phyloP scores from a whole-genome alignment of 2,329 filamentous ascomycete species.

The Fonsecaea pugnacius region DNA sequence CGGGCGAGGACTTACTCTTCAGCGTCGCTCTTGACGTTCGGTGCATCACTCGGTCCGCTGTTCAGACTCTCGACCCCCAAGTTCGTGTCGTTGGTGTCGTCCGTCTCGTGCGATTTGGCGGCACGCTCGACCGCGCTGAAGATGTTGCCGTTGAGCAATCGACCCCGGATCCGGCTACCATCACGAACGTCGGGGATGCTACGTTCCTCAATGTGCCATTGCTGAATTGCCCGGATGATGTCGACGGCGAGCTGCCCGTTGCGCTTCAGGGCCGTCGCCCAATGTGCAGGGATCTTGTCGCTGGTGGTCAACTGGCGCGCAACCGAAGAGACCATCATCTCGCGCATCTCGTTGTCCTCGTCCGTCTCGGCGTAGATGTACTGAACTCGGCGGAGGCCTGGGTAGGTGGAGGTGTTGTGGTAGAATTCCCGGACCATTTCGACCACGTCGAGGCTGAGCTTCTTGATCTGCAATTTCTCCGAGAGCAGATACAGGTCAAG shows the following conservation, averaged over 20 bases:
- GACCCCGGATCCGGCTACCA: conserved; percentile 29
- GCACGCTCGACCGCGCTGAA: conserved; percentile 34
- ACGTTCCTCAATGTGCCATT: conserved; percentile 57
- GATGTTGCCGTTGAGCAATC: conserved; percentile 24
- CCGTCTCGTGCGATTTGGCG: conserved; percentile 29
- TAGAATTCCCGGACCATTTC: conserved; percentile 57
- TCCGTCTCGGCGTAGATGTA: conserved; percentile 58
- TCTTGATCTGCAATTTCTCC: conserved; percentile 57
- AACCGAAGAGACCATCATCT: conserved; percentile 55
- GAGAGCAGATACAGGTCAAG: conserved; percentile 61
- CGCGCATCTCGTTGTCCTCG: conserved; percentile 53
- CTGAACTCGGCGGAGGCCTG: conserved; percentile 58
- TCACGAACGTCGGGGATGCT: conserved; percentile 56
- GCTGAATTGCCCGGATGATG: conserved; percentile 59
- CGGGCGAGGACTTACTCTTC: conserved; percentile 33
- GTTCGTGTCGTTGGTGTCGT: conserved; percentile 26
- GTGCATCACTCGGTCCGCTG: conserved; percentile 29
- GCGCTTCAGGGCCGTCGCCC: conserved; percentile 59
- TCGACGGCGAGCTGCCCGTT: conserved; percentile 62
- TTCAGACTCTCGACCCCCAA: conserved; percentile 29
- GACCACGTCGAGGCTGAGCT: conserved; percentile 54
- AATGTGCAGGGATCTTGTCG: conserved; percentile 57
- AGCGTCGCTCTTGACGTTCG: conserved; percentile 30
- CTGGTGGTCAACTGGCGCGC: conserved; percentile 57
- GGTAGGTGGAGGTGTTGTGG: conserved; percentile 58